phyloP scores from a whole-genome alignment of 2,329 filamentous ascomycete species.

The Epichloe uncinata region DNA sequence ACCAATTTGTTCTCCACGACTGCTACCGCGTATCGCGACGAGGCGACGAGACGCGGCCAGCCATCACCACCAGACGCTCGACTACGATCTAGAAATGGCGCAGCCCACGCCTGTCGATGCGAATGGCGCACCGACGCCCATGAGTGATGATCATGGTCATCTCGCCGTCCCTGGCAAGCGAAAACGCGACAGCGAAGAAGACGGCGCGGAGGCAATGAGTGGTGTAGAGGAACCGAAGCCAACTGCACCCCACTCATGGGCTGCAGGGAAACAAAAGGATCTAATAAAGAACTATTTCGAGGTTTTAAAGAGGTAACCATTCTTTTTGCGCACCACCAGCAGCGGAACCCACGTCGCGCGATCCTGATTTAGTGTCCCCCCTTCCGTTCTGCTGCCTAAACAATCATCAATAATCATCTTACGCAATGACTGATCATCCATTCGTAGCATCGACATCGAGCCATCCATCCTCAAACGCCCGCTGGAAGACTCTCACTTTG shows the following conservation, averaged over 20 bases:
- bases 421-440: slow-evolving; percentile 16
- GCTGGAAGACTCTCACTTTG: slow-evolving; percentile 28
- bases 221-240: slow-evolving; percentile 14
- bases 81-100: slow-evolving; percentile 24
- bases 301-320: slow-evolving; percentile 24
- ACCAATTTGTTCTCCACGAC: slow-evolving; percentile 22
- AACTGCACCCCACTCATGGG: slow-evolving; percentile 12
- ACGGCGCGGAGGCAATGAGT: slow-evolving; percentile 19
- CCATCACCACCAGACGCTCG: slow-evolving; percentile 8
- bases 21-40: slow-evolving; percentile 27
- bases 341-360: neutral
- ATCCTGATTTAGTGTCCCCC: neutral
- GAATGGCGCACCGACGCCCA: slow-evolving; percentile 29
- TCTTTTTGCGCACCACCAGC: slow-evolving; percentile 2
- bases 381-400: neutral
- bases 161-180: slow-evolving; percentile 34
- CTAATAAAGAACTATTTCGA: slow-evolving; percentile 26
- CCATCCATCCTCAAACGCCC: slow-evolving; percentile 43
- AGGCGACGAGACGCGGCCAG: slow-evolving; percentile 26
- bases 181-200: slow-evolving; percentile 42
- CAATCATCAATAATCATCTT: neutral
- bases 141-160: slow-evolving; percentile 16
- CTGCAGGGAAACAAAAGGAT: slow-evolving; percentile 18
- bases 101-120: slow-evolving; percentile 25
- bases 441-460: slow-evolving; percentile 37